Conservation (phyloP, 2,329 filamentous ascomycete species). For the Trichoderma atroviride region DNA sequence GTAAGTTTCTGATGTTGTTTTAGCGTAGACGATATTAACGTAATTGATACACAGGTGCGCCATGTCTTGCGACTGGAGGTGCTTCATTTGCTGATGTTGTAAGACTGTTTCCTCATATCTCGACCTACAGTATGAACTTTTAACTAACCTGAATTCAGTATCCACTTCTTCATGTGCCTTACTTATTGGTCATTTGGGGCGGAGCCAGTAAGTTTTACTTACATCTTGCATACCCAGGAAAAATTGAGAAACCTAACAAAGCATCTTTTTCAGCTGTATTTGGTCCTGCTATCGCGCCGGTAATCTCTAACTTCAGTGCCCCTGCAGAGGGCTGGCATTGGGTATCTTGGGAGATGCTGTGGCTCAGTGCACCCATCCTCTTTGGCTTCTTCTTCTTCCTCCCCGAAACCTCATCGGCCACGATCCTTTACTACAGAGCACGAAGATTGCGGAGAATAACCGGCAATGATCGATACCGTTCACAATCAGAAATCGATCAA, state of each 20-base stretch:
- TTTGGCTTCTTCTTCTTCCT: not conserved
- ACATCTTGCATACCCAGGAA: not conserved
- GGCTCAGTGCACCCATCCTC: not conserved
- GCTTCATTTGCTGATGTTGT: not conserved
- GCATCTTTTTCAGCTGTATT: not conserved
- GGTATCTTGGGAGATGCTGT: not conserved
- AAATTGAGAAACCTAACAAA: not conserved
- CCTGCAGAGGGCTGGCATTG: not conserved
- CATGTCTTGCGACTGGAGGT: not conserved
- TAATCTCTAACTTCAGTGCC: not conserved
- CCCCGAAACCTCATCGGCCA: not conserved
- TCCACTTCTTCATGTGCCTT: not conserved
- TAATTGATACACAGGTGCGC: not conserved
- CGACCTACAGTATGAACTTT: not conserved
- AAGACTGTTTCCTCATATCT: not conserved
- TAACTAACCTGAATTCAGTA: not conserved
- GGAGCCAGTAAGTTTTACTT: not conserved
- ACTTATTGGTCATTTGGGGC: not conserved
- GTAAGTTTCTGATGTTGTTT: not conserved
- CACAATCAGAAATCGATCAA: not conserved
- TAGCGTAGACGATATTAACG: not conserved
- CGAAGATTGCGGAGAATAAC: not conserved
- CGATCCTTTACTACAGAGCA: not conserved
- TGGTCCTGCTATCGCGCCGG: not conserved
- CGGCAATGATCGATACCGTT: not conserved